A percentile compares a stretch with the other conserved stretches of the same genome.
phyloP scores from a whole-genome alignment of 345 rosid species.

The Citrus trifoliata region DNA sequence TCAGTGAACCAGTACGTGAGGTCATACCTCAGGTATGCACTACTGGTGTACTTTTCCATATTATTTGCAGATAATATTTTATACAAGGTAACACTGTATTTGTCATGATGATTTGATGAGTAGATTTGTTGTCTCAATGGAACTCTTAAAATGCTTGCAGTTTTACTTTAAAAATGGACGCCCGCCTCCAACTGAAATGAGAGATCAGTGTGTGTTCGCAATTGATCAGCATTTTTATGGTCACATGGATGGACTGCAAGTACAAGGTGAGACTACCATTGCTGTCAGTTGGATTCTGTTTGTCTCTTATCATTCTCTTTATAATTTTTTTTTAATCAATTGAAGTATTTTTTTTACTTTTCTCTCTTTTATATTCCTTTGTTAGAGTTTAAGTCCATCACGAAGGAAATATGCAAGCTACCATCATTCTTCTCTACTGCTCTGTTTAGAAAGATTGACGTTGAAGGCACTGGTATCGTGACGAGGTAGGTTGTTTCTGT shows the following conservation, averaged over 20 bases:
- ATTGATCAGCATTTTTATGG: slow-evolving; percentile 69
- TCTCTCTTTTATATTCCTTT: slow-evolving; percentile 5
- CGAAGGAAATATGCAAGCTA: slow-evolving; percentile 85
- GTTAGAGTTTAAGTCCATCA: slow-evolving; percentile 63
- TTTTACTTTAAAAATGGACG: slow-evolving; percentile 93
- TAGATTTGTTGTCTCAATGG: background rate
- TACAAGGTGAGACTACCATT: slow-evolving; percentile 44
- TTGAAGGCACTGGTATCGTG: slow-evolving; percentile 51
- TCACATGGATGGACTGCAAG: slow-evolving; percentile 65
- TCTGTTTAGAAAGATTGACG: slow-evolving; percentile 75
- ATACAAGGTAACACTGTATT: background rate
- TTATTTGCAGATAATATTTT: background rate
- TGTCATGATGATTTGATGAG: background rate
- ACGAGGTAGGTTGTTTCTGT: slow-evolving; percentile 52
- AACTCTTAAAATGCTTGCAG: slow-evolving; percentile 38
- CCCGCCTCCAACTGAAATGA: slow-evolving; percentile 73
- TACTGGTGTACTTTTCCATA: background rate
- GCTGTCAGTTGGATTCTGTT: background rate
- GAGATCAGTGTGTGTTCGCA: slow-evolving; percentile 60
- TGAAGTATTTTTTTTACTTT: background rate
- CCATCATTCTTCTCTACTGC: slow-evolving; percentile 79
- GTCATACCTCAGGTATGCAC: slow-evolving; percentile 84
- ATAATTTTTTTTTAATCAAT: background rate
- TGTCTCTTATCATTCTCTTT: background rate
- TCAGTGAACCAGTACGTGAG: slow-evolving; percentile 75